phyloP scores from a whole-genome alignment of 2,329 filamentous ascomycete species.

The Fusarium luffae region DNA sequence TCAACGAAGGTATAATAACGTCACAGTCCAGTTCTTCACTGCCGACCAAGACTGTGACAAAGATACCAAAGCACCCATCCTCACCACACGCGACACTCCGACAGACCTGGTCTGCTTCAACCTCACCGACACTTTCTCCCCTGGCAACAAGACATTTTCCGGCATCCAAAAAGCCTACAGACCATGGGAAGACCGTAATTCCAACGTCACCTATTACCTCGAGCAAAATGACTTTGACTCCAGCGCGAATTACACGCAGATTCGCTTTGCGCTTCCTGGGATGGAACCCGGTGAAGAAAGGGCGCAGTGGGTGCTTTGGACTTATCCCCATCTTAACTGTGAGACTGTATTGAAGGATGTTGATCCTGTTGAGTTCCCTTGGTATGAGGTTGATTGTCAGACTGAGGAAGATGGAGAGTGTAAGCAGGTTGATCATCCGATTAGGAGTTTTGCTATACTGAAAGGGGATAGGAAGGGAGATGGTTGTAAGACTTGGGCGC shows the following conservation, averaged over 20 bases:
- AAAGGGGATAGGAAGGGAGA: background rate
- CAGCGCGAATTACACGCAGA: background rate
- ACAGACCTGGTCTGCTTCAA: background rate
- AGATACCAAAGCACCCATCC: background rate
- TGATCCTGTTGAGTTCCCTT: background rate
- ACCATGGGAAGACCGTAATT: background rate
- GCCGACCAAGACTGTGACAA: background rate
- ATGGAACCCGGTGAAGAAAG: background rate
- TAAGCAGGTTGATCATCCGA: background rate
- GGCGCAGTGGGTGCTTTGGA: background rate
- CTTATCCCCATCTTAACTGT: background rate
- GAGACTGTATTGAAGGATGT: background rate
- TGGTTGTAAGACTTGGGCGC: background rate
- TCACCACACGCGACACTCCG: background rate
- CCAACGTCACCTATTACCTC: background rate
- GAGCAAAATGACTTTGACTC: background rate
- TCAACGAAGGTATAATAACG: rapidly evolving
- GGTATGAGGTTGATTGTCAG: background rate
- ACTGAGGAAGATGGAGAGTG: background rate
- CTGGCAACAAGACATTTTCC: background rate
- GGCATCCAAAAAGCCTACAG: background rate
- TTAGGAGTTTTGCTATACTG: background rate
- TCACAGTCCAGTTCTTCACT: background rate
- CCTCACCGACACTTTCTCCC: background rate
- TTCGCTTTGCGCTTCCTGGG: background rate